phyloP scores from a whole-genome alignment of 257 asterid species.

The Penstemon davidsonii region DNA sequence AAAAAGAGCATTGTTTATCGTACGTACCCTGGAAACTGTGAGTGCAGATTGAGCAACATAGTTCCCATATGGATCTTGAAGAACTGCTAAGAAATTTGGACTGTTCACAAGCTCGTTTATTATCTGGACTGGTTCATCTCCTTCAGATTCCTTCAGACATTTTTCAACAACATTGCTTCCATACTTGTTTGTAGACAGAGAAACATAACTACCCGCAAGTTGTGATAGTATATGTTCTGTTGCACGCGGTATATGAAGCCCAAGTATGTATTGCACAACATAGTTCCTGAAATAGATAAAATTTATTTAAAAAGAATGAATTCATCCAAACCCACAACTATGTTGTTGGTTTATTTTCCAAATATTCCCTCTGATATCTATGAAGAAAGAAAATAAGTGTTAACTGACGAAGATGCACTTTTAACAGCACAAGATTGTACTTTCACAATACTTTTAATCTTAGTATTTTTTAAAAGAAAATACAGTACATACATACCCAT shows the following conservation, averaged over 20 bases:
- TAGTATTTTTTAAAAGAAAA: too few species aligned
- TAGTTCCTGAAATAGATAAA: slow-evolving; percentile 47
- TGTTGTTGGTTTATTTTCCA: too few species aligned
- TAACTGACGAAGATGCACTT: too few species aligned
- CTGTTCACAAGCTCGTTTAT: slow-evolving; percentile 45
- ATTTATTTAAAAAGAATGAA: background rate
- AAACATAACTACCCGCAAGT: slow-evolving; percentile 39
- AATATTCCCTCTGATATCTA: too few species aligned
- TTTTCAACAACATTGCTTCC: slow-evolving; percentile 76
- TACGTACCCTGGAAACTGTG: slow-evolving; percentile 41
- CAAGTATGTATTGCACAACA: slow-evolving; percentile 57
- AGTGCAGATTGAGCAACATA: slow-evolving; percentile 69
- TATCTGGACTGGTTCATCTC: slow-evolving; percentile 24
- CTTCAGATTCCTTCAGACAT: slow-evolving; percentile 39
- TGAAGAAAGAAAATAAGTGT: too few species aligned
- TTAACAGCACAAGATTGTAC: too few species aligned
- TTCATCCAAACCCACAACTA: background rate
- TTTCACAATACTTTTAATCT: too few species aligned
- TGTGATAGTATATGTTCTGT: slow-evolving; percentile 34
- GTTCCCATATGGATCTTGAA: slow-evolving; percentile 69
- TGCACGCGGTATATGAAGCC: slow-evolving; percentile 17
- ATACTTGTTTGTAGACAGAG: slow-evolving; percentile 51
- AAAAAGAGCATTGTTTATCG: background rate
- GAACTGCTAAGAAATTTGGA: slow-evolving; percentile 43
- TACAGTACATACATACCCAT: slow-evolving; percentile 35